Conservation (phyloP, 805 yeast species). For the Suhomyces sp. region DNA sequence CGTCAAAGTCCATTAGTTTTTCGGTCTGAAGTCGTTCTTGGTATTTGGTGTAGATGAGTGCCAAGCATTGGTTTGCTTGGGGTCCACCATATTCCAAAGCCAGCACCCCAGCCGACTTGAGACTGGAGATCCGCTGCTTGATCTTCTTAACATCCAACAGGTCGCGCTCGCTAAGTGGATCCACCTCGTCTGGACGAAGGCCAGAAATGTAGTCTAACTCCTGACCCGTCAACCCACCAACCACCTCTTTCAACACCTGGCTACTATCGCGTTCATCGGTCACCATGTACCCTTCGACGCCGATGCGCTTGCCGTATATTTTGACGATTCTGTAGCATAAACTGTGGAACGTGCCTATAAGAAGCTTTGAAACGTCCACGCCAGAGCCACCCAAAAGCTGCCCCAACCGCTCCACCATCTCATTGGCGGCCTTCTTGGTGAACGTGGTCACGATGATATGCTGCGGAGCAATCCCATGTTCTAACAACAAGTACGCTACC, state of each 20-base stretch:
- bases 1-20: conserved; percentile 76
- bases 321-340: conserved; percentile 63
- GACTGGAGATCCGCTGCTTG: conserved; percentile 48
- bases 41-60: conserved; percentile 48
- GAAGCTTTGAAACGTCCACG: conserved; percentile 43
- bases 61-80: conserved; percentile 15
- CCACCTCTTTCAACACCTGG: conserved; percentile 43
- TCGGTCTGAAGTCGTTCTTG: conserved; percentile 45
- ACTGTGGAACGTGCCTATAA: conserved; percentile 90
- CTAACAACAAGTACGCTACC: conserved; percentile 64
- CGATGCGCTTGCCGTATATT: conserved; percentile 51
- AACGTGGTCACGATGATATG: conserved; percentile 83
- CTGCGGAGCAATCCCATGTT: conserved; percentile 53
- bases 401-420: conserved; percentile 65
- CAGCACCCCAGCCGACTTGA: conserved; percentile 52
- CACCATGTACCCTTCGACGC: conserved; percentile 46
- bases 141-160: conserved; percentile 42
- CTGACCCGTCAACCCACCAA: conserved; percentile 21
- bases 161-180: conserved; percentile 13
- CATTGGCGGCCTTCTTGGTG: conserved; percentile 89
- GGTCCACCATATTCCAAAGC: conserved; percentile 38
- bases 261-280: conserved; percentile 64
- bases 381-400: conserved; percentile 30
- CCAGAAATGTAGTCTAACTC: conserved; percentile 16
- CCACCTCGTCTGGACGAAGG: conserved; percentile 13